Conservation (phyloP, 352 stramenopile species). For the Pythium rhizo-oryzae region DNA sequence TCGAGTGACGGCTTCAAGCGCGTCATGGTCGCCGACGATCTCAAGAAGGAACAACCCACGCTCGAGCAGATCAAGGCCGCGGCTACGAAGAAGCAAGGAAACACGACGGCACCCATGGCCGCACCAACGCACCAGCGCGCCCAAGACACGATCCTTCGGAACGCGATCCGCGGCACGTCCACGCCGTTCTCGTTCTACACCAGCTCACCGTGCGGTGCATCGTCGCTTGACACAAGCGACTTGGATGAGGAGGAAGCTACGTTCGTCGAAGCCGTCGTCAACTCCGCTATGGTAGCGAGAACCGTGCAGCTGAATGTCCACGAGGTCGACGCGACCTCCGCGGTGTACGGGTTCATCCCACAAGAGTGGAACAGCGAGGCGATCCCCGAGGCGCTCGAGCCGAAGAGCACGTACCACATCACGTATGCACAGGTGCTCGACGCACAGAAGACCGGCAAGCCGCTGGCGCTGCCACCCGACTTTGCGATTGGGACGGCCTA, state of each 20-base stretch:
- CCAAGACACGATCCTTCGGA: conserved; percentile 44
- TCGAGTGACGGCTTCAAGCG: conserved; percentile 49
- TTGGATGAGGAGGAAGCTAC: neutral
- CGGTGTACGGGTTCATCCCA: conserved; percentile 49
- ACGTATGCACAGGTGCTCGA: conserved; percentile 7
- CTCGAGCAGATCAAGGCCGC: conserved; percentile 34
- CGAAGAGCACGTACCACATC: conserved; percentile 19
- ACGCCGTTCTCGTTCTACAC: conserved; percentile 42
- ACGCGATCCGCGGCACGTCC: conserved; percentile 35
- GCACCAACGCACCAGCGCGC: neutral
- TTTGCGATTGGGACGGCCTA: conserved; percentile 29
- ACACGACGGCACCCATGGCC: neutral
- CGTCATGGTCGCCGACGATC: conserved; percentile 45
- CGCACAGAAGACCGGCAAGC: neutral
- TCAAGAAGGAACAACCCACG: conserved; percentile 39
- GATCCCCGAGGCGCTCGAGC: conserved; percentile 14
- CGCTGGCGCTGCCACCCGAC: neutral
- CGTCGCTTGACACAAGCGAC: conserved; percentile 22
- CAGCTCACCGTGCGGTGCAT: conserved; percentile 30
- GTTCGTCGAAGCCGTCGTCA: too few relatives aligned
- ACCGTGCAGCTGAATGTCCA: conserved; percentile 40
- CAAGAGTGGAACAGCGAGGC: conserved; percentile 56
- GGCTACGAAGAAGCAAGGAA: conserved; percentile 15
- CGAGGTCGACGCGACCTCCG: conserved; percentile 42
- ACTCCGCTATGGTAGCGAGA: neutral